A percentile compares a stretch with the other conserved stretches of the same genome.
Conservation (phyloP, 1,284 basidiomycete genomes). For the Hymenochaete sp. region DNA sequence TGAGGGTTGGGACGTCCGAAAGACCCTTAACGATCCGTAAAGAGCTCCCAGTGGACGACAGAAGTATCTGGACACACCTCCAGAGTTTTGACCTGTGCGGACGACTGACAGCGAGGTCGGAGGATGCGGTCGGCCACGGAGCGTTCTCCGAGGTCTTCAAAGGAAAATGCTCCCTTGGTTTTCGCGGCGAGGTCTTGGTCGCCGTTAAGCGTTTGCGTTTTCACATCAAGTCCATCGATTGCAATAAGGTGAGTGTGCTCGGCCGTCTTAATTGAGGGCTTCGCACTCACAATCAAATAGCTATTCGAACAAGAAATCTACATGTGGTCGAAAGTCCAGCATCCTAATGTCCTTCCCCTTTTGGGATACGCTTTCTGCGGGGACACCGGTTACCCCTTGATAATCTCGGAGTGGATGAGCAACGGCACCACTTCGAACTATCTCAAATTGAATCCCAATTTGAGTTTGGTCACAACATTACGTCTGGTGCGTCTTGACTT, state of each 20-base stretch:
- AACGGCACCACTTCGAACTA: conserved; percentile 5
- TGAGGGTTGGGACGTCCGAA: no score
- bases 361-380: conserved; percentile 13
- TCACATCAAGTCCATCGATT: not conserved
- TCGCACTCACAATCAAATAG: not conserved
- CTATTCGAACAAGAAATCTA: conserved; percentile 6
- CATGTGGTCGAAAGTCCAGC: conserved; percentile 13
- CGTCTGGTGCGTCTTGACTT: not conserved
- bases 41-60: no score
- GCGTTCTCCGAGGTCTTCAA: conserved; percentile 16
- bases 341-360: conserved; percentile 15
- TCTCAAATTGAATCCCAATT: not conserved
- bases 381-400: conserved; percentile 4
- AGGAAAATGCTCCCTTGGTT: no score
- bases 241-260: not conserved
- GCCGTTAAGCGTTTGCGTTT: conserved; percentile 9
- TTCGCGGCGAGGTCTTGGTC: conserved; percentile 1
- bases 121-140: no score
- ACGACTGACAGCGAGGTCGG: no score
- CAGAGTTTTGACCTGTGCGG: no score
- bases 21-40: no score
- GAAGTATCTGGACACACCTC: no score
- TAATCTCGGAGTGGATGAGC: conserved; percentile 16
- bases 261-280: not conserved
- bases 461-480: not conserved